Conservation (phyloP, 495 filamentous ascomycete species). For the Diplogelasinospora grovesii region DNA sequence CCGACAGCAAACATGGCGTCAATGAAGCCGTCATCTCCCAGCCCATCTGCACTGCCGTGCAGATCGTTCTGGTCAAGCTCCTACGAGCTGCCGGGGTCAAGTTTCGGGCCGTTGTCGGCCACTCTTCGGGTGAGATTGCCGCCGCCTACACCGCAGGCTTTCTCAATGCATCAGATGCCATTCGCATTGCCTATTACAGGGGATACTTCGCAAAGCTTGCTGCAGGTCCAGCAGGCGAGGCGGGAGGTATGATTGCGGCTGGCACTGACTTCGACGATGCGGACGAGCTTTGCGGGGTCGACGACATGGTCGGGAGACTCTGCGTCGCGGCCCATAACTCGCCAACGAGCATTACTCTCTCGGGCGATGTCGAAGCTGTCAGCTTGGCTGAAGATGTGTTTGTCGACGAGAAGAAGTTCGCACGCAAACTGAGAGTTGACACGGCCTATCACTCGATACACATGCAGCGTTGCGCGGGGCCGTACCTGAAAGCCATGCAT, state of each 20-base stretch:
- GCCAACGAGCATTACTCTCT: slow-evolving; percentile 38
- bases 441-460: slow-evolving; percentile 39
- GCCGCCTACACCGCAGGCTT: slow-evolving; percentile 35
- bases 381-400: slow-evolving; percentile 23
- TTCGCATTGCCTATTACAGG: slow-evolving; percentile 41
- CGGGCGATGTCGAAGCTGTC: slow-evolving; percentile 33
- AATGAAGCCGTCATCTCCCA: slow-evolving; percentile 35
- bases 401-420: slow-evolving; percentile 35
- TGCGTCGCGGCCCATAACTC: slow-evolving; percentile 44
- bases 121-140: slow-evolving; percentile 56
- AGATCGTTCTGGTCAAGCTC: slow-evolving; percentile 46
- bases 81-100: slow-evolving; percentile 38
- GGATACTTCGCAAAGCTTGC: slow-evolving; percentile 19
- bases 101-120: slow-evolving; percentile 46
- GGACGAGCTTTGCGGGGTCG: neutral
- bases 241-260: slow-evolving; percentile 40
- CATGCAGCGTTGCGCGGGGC: slow-evolving; percentile 31
- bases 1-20: slow-evolving; percentile 24
- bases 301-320: slow-evolving; percentile 5
- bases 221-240: neutral
- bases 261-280: slow-evolving; percentile 24
- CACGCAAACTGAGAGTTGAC: slow-evolving; percentile 30
- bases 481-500: slow-evolving; percentile 21
- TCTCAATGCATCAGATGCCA: slow-evolving; percentile 35
- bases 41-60: slow-evolving; percentile 39